Percentiles rank a stretch among this genome's conserved stretches.
Conservation (phyloP, 2,329 filamentous ascomycete species). For the Colletotrichum navitas region DNA sequence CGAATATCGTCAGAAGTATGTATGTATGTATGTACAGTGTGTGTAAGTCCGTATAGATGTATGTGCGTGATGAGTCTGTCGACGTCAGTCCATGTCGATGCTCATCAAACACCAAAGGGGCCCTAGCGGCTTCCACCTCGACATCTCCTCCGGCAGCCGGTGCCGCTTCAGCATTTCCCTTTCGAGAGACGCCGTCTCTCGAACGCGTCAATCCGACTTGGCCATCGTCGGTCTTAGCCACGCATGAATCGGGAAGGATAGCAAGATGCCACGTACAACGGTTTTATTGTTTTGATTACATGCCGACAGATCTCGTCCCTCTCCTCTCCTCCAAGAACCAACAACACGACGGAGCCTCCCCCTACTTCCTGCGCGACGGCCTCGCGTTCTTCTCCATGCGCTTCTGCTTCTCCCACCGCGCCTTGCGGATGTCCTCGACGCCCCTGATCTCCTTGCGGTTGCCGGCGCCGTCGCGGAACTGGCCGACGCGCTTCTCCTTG, state of each 20-base stretch:
- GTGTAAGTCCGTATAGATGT: too few species aligned
- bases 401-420: conserved; percentile 81
- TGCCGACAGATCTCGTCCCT: neutral
- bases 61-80: too few species aligned
- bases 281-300: conserved; percentile 8
- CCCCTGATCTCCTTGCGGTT: conserved; percentile 84
- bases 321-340: neutral
- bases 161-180: too few species aligned
- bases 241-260: too few species aligned
- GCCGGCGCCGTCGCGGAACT: conserved; percentile 78
- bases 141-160: too few species aligned
- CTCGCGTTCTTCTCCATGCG: conserved; percentile 89
- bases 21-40: neutral
- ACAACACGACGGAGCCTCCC: too few species aligned
- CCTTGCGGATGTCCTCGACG: conserved; percentile 86
- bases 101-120: too few species aligned
- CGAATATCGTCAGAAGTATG: neutral
- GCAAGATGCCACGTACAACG: neutral
- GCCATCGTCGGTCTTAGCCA: too few species aligned
- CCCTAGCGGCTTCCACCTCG: too few species aligned
- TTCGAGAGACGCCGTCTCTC: too few species aligned
- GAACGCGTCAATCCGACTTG: too few species aligned
- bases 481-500: conserved; percentile 83
- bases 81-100: too few species aligned
- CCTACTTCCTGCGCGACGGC: conserved; percentile 71